A percentile compares a stretch with the other conserved stretches of the same genome.
Evolutionary conservation across 2,329 filamentous ascomycete species (phyloP).

Genomic region (Thelonectria rubi): DNA sequence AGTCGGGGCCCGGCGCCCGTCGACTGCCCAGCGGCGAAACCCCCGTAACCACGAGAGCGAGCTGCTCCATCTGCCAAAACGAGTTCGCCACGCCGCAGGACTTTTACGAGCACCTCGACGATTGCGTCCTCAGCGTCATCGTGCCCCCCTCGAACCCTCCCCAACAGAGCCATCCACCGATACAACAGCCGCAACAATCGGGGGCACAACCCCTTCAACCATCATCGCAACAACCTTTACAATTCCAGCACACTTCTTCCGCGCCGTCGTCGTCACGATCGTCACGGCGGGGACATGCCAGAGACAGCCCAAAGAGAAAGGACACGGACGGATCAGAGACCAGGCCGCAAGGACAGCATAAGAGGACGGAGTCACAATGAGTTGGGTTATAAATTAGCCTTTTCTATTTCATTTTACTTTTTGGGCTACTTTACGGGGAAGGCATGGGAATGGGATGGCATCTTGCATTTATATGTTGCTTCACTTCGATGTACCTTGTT

Average conservation of each 20-base stretch:
- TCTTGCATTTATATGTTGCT: conserved; percentile 2
- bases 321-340: conserved; percentile 25
- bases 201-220: not conserved
- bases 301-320: conserved; percentile 12
- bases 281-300: not conserved
- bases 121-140: conserved; percentile 68
- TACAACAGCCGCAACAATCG: conserved; percentile 1
- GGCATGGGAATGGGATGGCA: conserved; percentile 7
- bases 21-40: conserved; percentile 32
- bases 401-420: conserved; percentile 1
- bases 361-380: conserved; percentile 26
- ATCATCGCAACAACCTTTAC: conserved; percentile 4
- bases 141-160: conserved; percentile 49
- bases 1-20: conserved; percentile 86
- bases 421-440: not conserved
- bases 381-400: not conserved
- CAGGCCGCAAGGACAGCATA: conserved; percentile 25
- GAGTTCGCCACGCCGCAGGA: conserved; percentile 87
- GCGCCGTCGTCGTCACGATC: not conserved
- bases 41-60: conserved; percentile 67
- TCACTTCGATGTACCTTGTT: not conserved
- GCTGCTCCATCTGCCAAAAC: conserved; percentile 88
- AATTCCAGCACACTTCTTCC: conserved; percentile 6
- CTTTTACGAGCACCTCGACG: conserved; percentile 94
- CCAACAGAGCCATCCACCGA: conserved; percentile 13